A percentile compares a stretch with the other conserved stretches of the same genome.
phyloP scores from a whole-genome alignment of 1,139 yeast genomes.

The Nakaseomyces bracarensis region DNA sequence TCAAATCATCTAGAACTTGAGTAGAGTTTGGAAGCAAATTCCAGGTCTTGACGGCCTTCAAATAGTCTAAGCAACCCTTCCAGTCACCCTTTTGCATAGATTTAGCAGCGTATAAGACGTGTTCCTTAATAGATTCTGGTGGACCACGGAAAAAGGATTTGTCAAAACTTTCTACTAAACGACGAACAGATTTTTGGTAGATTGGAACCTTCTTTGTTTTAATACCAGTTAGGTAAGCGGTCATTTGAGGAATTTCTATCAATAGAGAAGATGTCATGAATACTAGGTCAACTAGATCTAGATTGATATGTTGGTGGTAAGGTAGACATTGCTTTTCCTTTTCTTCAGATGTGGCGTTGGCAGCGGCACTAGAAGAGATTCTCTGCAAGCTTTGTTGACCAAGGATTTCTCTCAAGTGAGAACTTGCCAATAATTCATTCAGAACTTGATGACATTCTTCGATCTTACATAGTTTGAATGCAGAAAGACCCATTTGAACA shows the following conservation, averaged over 20 bases:
- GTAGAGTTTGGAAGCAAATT: slow-evolving; percentile 65
- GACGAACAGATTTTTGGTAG: slow-evolving; percentile 76
- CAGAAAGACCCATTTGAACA: slow-evolving; percentile 92
- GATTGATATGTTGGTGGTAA: slow-evolving; percentile 95
- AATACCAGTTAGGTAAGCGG: slow-evolving; percentile 45
- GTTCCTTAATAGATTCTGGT: slow-evolving; percentile 93
- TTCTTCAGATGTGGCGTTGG: slow-evolving; percentile 32
- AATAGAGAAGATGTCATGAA: slow-evolving; percentile 85
- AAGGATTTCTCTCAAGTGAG: slow-evolving; percentile 81
- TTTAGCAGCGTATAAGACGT: slow-evolving; percentile 86
- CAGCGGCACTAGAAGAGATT: slow-evolving; percentile 35
- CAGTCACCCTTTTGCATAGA: slow-evolving; percentile 87
- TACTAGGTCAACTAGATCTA: slow-evolving; percentile 90
- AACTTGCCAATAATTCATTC: slow-evolving; percentile 81
- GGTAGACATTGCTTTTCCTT: slow-evolving; percentile 78
- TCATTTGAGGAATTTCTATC: slow-evolving; percentile 86
- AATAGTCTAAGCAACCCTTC: slow-evolving; percentile 64
- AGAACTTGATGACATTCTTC: slow-evolving; percentile 82
- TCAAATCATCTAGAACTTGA: slow-evolving; percentile 59
- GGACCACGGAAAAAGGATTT: slow-evolving; percentile 96
- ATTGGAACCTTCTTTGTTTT: slow-evolving; percentile 56
- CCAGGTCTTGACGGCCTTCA: slow-evolving; percentile 83
- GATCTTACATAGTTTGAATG: slow-evolving; percentile 84
- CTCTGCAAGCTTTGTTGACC: slow-evolving; percentile 81
- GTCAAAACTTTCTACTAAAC: slow-evolving; percentile 87